Evolutionary conservation across 495 filamentous ascomycete genomes (phyloP).

Genomic region (Aspergillus cavernicola): DNA sequence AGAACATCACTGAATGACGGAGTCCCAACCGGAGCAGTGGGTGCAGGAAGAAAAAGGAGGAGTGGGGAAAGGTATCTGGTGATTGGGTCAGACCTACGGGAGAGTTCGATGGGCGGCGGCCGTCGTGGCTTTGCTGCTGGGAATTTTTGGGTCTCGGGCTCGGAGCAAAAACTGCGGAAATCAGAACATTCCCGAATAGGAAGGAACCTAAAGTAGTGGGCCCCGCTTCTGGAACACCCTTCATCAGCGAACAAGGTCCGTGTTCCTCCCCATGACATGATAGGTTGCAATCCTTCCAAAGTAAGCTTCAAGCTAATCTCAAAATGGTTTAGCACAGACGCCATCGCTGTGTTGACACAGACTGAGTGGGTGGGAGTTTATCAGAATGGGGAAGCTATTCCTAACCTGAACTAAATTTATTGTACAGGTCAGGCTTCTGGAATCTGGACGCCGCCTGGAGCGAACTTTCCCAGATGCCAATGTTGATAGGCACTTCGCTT

Average conservation of each 20-base stretch:
- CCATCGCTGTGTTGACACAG: slow-evolving; percentile 1
- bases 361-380: slow-evolving; percentile 7
- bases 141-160: neutral
- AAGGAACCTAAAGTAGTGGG: slow-evolving; percentile 2
- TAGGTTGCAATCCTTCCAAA: neutral
- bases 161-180: slow-evolving; percentile 3
- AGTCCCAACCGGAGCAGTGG: too few species aligned
- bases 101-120: slow-evolving; percentile 15
- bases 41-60: slow-evolving; percentile 5
- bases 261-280: slow-evolving; percentile 4
- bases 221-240: neutral
- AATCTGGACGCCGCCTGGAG: neutral
- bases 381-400: slow-evolving; percentile 9
- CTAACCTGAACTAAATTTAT: neutral
- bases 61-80: slow-evolving; percentile 5
- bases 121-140: slow-evolving; percentile 11
- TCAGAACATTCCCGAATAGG: slow-evolving; percentile 1
- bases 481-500: too few species aligned
- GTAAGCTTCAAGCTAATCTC: slow-evolving; percentile 8
- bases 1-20: too few species aligned
- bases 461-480: too few species aligned
- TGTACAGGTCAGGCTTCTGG: neutral
- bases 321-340: neutral
- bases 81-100: slow-evolving; percentile 12
- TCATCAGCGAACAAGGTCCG: neutral